phyloP scores from a whole-genome alignment of 495 filamentous ascomycete species.

The Aspergillus carlsbadensis region DNA sequence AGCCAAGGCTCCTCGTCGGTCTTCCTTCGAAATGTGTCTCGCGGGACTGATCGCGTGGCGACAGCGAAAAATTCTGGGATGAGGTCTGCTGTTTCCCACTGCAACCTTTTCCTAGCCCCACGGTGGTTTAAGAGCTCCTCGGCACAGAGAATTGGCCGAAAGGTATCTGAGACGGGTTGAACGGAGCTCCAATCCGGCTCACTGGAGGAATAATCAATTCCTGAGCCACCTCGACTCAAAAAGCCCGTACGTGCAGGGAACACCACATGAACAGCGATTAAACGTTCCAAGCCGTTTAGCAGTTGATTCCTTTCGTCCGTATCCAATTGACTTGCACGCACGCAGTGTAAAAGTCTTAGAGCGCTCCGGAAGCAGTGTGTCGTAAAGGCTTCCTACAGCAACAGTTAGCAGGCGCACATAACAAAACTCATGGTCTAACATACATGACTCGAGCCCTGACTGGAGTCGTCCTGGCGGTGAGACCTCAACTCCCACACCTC shows the following conservation, averaged over 20 bases:
- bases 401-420: constrained; percentile 3
- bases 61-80: constrained; percentile 53
- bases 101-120: constrained; percentile 15
- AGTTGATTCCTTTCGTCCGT: constrained; percentile 40
- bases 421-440: not conserved
- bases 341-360: constrained; percentile 36
- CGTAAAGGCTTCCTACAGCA: constrained; percentile 34
- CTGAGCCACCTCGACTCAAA: constrained; percentile 41
- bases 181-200: constrained; percentile 48
- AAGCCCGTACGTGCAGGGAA: constrained; percentile 62
- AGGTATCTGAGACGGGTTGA: constrained; percentile 42
- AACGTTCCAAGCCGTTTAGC: constrained; percentile 52
- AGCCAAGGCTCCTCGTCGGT: constrained; percentile 63
- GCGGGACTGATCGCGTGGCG: constrained; percentile 52
- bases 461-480: constrained; percentile 34
- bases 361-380: constrained; percentile 40
- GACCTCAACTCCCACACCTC: constrained; percentile 49
- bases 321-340: constrained; percentile 33
- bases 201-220: constrained; percentile 44
- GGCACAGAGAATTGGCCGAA: constrained; percentile 39
- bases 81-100: constrained; percentile 33
- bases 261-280: constrained; percentile 69
- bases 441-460: constrained; percentile 45
- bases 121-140: constrained; percentile 13
- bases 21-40: constrained; percentile 52